Base-by-base conservation (phyloP, 768 basidiomycete genomes). In the Pleurotus platypus region DNA sequence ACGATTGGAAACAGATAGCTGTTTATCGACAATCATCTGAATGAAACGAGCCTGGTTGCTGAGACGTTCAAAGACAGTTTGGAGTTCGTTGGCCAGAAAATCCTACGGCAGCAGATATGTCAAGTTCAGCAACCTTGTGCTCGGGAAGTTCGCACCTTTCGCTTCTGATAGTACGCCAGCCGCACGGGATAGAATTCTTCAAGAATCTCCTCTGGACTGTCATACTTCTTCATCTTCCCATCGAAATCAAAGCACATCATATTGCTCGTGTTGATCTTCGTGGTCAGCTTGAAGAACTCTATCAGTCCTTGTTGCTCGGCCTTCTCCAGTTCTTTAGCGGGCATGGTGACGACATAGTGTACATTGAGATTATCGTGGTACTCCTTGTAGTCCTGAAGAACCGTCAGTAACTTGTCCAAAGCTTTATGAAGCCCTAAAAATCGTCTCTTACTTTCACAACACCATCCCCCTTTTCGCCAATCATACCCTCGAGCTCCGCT, bases 161-260 rank as follows among this genome's bases (percentile, higher is more conserved):
- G 89, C 64, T 93, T 92, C 74, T 95, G 94, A 69, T 99, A 99
- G 72, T 83, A 94, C 24, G 90, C 86, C 61, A 99, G 73, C 13
- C 97, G 85, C 56, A 86, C 75, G 24, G 92, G 90, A 67, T 92
- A 99, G 68, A 97, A 99, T 39, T 97, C 95, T 61, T 92, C 86
- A 46, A 98, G 70, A 54, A 99, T 92, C 62, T 94, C 89, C 67
- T 98, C 97, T 0, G 97, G 85, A 0, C 86, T 82, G 15, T 82
- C 76, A 70, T 98, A 98, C 72, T 87, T 95, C 75, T 87, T 93
- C 75, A 99, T 96, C 77, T 96, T 97, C 63, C 92, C 89, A 15
- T 95, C 90, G 59, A 91, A 83, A 71, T 99, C 96, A 70, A 99
- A 99, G 72, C 93, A 94, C 15, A 98, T 97, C 97, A 99, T 98